phyloP scores from a whole-genome alignment of 257 asterid species.

The Jasminum sambac region DNA sequence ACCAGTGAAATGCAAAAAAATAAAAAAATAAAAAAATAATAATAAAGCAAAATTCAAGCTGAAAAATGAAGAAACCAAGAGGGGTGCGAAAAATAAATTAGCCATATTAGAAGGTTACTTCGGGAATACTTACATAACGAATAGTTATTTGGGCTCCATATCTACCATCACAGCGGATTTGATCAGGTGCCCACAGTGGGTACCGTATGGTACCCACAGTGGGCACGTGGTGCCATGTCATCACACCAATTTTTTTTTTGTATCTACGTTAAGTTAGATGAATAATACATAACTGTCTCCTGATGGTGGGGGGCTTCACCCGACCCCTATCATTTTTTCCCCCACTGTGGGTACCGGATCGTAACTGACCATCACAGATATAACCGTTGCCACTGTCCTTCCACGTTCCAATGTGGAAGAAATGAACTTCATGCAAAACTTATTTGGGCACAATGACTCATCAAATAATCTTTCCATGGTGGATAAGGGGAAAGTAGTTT shows the following conservation, averaged over 20 bases:
- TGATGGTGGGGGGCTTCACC: no score
- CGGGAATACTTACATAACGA: conserved; percentile 20
- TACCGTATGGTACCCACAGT: no score
- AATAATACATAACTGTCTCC: no score
- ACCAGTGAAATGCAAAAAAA: conserved; percentile 82
- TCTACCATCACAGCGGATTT: no score
- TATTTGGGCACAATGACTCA: conserved; percentile 39
- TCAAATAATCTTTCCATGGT: neutral
- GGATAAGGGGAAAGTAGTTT: neutral
- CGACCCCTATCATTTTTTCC: no score
- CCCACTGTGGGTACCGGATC: no score
- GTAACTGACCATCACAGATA: conserved; percentile 6
- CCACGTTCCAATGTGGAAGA: conserved; percentile 56
- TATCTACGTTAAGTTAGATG: no score
- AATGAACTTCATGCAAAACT: conserved; percentile 46
- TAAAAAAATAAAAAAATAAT: no score
- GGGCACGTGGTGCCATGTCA: no score
- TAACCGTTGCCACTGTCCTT: neutral
- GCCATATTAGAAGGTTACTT: conserved; percentile 61
- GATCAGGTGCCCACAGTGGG: no score
- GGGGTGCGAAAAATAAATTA: conserved; percentile 29
- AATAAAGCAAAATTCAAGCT: conserved; percentile 48
- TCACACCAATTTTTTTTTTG: no score
- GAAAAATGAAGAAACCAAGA: conserved; percentile 37
- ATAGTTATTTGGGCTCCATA: no score